Evolutionary conservation across 2,329 filamentous ascomycete genomes (phyloP).

Genomic region (Hymenoscyphus repandus): DNA sequence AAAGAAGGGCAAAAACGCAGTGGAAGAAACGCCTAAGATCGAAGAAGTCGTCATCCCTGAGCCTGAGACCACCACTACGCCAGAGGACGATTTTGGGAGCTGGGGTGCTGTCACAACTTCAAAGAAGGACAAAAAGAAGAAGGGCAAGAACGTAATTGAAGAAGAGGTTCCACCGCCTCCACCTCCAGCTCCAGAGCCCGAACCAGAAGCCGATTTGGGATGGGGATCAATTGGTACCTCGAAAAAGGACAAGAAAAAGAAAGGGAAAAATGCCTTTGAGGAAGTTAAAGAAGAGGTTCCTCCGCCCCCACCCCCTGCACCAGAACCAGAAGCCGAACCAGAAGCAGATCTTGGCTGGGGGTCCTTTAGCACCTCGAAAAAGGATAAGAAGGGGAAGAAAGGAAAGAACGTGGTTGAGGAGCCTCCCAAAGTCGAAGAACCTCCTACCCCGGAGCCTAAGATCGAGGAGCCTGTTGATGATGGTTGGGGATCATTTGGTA

Average conservation of each 20-base stretch:
- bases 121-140: slow-evolving; percentile 31
- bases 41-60: slow-evolving; percentile 18
- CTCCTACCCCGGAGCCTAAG: no score
- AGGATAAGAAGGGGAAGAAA: slow-evolving; percentile 14
- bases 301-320: slow-evolving; percentile 31
- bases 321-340: slow-evolving; percentile 26
- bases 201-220: slow-evolving; percentile 40
- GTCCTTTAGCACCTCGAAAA: slow-evolving; percentile 43
- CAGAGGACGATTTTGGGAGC: slow-evolving; percentile 11
- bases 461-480: no score
- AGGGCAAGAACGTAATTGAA: slow-evolving; percentile 9
- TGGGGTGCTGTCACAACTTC: slow-evolving; percentile 25
- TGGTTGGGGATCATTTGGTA: slow-evolving; percentile 43
- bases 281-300: slow-evolving; percentile 28
- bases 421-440: neutral
- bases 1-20: slow-evolving; percentile 39
- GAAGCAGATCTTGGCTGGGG: slow-evolving; percentile 44
- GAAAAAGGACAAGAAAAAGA: slow-evolving; percentile 44
- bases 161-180: slow-evolving; percentile 21
- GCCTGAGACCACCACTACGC: slow-evolving; percentile 1
- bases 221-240: slow-evolving; percentile 39
- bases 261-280: slow-evolving; percentile 30
- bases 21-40: slow-evolving; percentile 24
- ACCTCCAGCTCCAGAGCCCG: slow-evolving; percentile 25
- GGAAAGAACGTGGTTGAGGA: slow-evolving; percentile 23